Percentiles rank a stretch among this genome's conserved stretches.
Evolutionary conservation across 306 rosid species (phyloP).

Genomic region (Gillenia trifoliata): DNA sequence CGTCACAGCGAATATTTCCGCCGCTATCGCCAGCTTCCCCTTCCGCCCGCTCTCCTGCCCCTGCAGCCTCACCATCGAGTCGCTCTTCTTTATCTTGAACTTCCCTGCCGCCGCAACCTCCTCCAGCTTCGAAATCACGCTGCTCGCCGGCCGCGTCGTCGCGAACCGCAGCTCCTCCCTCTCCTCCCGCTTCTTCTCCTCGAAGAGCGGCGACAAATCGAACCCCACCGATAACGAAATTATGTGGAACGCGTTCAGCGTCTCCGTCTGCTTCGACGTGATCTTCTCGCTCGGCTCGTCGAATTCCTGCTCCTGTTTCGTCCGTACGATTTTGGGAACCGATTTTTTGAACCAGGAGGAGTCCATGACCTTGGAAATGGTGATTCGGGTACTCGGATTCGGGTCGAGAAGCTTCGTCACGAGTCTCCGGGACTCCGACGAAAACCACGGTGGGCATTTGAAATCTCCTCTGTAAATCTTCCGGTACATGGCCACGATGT

Average conservation of each 20-base stretch:
- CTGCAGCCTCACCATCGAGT: conserved; percentile 61
- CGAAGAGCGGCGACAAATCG: conserved; percentile 77
- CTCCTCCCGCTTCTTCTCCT: conserved; percentile 78
- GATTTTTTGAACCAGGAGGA: conserved; percentile 71
- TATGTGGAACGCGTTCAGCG: conserved; percentile 80
- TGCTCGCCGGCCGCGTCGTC: conserved; percentile 72
- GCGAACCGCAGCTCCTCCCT: conserved; percentile 85
- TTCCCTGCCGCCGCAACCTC: conserved; percentile 66
- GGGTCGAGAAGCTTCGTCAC: conserved; percentile 79
- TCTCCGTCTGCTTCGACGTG: conserved; percentile 24
- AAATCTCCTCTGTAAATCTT: conserved; percentile 86
- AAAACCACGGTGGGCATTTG: conserved; percentile 90
- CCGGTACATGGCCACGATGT: conserved; percentile 65
- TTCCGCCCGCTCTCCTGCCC: conserved; percentile 70
- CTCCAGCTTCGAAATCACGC: conserved; percentile 78
- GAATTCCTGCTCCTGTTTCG: conserved; percentile 30
- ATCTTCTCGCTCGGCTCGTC: conserved; percentile 29
- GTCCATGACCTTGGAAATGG: conserved; percentile 55
- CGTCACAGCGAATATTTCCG: conserved; percentile 70
- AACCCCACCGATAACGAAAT: conserved; percentile 76
- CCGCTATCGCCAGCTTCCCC: conserved; percentile 72
- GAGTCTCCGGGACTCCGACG: conserved; percentile 57
- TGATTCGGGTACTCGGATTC: conserved; percentile 53
- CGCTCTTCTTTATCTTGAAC: conserved; percentile 70
- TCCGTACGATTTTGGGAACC: conserved; percentile 31